These are phyloP conservation scores for Multifurca ochricompacta DNA, from an alignment of 768 basidiomycete species.

Conservation along the genomic window DNA sequence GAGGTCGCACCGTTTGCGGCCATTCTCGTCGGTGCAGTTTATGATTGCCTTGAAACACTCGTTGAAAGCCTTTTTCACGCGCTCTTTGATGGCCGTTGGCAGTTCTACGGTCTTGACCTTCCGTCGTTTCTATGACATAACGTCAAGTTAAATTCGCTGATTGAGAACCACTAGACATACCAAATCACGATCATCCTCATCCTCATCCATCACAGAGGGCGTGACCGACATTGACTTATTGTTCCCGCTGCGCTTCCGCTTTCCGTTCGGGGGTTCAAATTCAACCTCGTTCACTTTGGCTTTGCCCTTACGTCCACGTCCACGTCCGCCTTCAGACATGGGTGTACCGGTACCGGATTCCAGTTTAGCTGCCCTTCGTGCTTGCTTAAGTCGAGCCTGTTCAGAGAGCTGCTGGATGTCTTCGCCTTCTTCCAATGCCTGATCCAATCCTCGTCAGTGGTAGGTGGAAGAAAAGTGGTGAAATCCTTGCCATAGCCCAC, in stretches of 20 bases:
- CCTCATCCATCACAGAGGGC: constrained; percentile 65
- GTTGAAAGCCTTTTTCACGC: constrained; percentile 77
- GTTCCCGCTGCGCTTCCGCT: constrained; percentile 61
- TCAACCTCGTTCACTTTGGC: constrained; percentile 39
- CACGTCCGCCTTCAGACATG: constrained; percentile 47
- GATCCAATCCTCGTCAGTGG: background rate
- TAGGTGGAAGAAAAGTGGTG: background rate
- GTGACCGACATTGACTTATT: constrained; percentile 70
- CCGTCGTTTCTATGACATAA: constrained; percentile 63
- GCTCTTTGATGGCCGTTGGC: constrained; percentile 51
- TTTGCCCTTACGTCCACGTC: constrained; percentile 49
- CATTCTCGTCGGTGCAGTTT: constrained; percentile 60
- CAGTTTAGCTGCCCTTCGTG: constrained; percentile 52
- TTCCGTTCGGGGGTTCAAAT: constrained; percentile 39
- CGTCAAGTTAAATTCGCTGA: background rate
- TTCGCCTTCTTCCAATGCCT: constrained; percentile 78
- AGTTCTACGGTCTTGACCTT: constrained; percentile 62
- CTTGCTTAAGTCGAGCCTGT: constrained; percentile 53
- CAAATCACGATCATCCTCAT: constrained; percentile 65
- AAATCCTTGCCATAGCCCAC: constrained; percentile 65
- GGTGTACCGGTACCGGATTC: constrained; percentile 59
- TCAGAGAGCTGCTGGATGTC: constrained; percentile 70
- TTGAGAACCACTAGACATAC: constrained; percentile 33
- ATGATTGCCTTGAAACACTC: constrained; percentile 71
- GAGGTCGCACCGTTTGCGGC: constrained; percentile 76